A percentile compares a stretch with the other conserved stretches of the same genome.
Evolutionary conservation across 2,329 filamentous ascomycete species (phyloP).

Genomic region (Arthrocladium fulminans): DNA sequence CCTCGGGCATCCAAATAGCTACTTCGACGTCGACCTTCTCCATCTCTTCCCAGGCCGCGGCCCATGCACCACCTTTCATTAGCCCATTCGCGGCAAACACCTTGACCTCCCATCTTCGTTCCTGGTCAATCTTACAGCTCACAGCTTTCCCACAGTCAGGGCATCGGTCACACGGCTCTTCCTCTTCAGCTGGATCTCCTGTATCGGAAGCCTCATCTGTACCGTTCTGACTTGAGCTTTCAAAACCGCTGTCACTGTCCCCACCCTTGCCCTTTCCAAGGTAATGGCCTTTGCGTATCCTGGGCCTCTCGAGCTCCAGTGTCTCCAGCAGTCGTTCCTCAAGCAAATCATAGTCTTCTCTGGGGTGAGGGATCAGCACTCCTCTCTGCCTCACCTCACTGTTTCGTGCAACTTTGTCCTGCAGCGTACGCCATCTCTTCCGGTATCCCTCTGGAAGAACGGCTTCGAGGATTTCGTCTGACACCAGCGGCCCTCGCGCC

Average conservation of each 20-base stretch:
- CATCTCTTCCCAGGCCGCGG: slow-evolving; percentile 94
- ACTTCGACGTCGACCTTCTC: slow-evolving; percentile 95
- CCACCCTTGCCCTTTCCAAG: slow-evolving; percentile 28
- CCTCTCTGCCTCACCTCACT: slow-evolving; percentile 50
- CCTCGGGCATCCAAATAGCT: slow-evolving; percentile 55
- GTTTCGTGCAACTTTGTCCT: slow-evolving; percentile 44
- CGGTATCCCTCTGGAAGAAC: slow-evolving; percentile 40
- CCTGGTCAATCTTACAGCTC: slow-evolving; percentile 37
- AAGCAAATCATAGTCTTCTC: slow-evolving; percentile 53
- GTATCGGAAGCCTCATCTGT: slow-evolving; percentile 28
- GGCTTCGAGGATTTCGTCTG: slow-evolving; percentile 39
- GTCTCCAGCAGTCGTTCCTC: slow-evolving; percentile 55
- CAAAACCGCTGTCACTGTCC: slow-evolving; percentile 23
- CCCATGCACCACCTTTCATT: slow-evolving; percentile 87
- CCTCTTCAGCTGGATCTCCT: neutral
- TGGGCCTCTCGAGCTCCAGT: slow-evolving; percentile 47
- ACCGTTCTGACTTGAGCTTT: slow-evolving; percentile 27
- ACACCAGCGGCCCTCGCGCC: slow-evolving; percentile 34
- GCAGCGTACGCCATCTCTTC: slow-evolving; percentile 43
- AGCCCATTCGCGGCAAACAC: slow-evolving; percentile 92
- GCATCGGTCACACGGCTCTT: slow-evolving; percentile 34
- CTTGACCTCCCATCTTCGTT: slow-evolving; percentile 57
- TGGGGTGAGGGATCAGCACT: slow-evolving; percentile 54
- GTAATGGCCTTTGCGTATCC: slow-evolving; percentile 53
- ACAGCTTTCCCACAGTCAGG: slow-evolving; percentile 44